Evolutionary conservation across 2,329 filamentous ascomycete genomes (phyloP), one percentile per base, ranked within the genome.

Genomic region (Sodiomyces alkalinus): DNA sequence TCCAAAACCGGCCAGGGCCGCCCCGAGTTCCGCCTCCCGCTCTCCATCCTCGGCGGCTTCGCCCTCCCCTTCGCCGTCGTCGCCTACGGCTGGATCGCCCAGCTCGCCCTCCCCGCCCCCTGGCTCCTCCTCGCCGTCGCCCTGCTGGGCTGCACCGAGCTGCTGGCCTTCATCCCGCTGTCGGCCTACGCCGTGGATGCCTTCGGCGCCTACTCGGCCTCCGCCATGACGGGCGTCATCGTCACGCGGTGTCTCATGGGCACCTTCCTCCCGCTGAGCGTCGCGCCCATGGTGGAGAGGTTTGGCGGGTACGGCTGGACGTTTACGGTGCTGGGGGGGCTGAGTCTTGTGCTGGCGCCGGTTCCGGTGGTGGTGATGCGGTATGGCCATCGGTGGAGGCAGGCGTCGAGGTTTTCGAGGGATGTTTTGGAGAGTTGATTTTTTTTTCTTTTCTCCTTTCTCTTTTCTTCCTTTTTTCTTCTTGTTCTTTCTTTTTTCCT

Each of bases 121-220:
- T 15, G 60, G 0, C 41, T 70, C 12, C 46, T 74, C 0, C 17
- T 58, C 0, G 43, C 53, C 0, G 52, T 65, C 0, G 53, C 42
- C 3, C n/a, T 62, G 2, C 43, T 68, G 5, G 67, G 67, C 8
- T 42, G 52, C 13, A 48, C 55, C 4, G 43, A 66, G 3, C 47
- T 63, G 27, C 42, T 71, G 3, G 51, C 52, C 4, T 49, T 60
- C 26, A 42, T 73, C 13, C 65, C 68, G 0, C 31, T 71, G 3
- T 60, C 58, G 31, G 56, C 65, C 0, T 73, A 71, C 35, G 55
- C 71, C 1, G 66, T 72, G 3, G 68, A 73, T 33, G 63, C 66
- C 0, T 68, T 62, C 32, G 64, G 65, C 0, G 33, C 64, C 5
- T 71, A 66, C 39, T 60, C 65, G 2, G 68, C 68, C 0, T 68